Evolutionary conservation across 2,329 filamentous ascomycete genomes (phyloP), one percentile per base, ranked within the genome.

Genomic region (Exophiala sp.): DNA sequence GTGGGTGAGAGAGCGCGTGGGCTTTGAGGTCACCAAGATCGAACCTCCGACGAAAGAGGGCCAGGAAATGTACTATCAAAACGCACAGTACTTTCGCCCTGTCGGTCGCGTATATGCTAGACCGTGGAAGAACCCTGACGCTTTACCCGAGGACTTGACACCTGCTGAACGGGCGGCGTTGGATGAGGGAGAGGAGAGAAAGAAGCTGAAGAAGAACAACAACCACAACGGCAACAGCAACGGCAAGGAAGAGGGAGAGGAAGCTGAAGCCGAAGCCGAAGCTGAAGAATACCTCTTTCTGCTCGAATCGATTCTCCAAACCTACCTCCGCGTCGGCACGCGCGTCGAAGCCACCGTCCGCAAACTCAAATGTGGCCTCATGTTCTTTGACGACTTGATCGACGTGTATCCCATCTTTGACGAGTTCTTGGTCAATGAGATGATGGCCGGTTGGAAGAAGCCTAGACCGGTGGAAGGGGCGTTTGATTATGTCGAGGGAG

Each of bases 361-460:
- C 56, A 70, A 80, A 50, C 66, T 86, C 19, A 76, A 76, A 54
- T 73, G 74, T 19, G 83, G 80, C 2, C 52, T 87, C 19, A 73
- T 72, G 55, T 88, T 85, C 63, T 78, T 89, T 63, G 83, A 82
- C 62, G 66, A 73, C 1, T 64, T 84, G 13, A 63, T 70, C 22
- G 73, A 73, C 0, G 63, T 83, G 9, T 76, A 78, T 49, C 80
- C 80, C 2, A 78, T 76, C 0, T 86, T 85, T 62, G 80, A 85
- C 62, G 76, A 72, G 0, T 79, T 80, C 49, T 68, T 89, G 21
- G 76, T 79, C 1, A 87, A 90, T 63, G 79, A 83, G 58, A 69
- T 86, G 57, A 86, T 90, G 82, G 60, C 73, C 18, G 66, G 73
- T 14, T 89, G 79, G 75, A 86, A 81, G 64, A 68, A 76, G 19